A percentile compares a stretch with the other conserved stretches of the same genome.
Conservation (phyloP, 495 filamentous ascomycete genomes). For the Lasiosphaeria miniovina region DNA sequence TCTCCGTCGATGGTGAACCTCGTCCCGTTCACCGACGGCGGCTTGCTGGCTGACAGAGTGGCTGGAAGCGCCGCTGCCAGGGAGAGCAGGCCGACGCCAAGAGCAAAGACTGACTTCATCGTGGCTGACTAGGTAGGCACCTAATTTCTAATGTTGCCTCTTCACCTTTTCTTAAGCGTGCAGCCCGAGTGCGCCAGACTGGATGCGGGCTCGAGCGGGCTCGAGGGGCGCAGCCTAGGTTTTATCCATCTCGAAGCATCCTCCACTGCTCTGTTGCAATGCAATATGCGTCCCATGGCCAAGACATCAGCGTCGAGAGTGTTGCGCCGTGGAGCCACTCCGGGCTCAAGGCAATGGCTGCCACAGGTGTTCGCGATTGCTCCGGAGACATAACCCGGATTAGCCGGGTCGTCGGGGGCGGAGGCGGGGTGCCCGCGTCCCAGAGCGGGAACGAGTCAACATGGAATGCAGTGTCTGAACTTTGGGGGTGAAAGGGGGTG, state of each 20-base stretch:
- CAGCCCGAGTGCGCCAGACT: no score
- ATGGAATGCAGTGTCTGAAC: background rate
- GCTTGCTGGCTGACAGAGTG: constrained; percentile 8
- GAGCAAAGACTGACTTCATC: constrained; percentile 21
- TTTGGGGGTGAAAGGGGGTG: background rate
- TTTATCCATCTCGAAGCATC: no score
- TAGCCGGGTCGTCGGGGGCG: constrained; percentile 19
- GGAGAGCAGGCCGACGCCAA: constrained; percentile 25
- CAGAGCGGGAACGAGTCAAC: constrained; percentile 14
- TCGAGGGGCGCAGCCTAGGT: no score
- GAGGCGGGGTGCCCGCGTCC: constrained; percentile 19
- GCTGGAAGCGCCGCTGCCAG: constrained; percentile 14
- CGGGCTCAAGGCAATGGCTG: background rate
- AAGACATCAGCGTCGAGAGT: no score
- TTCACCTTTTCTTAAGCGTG: no score
- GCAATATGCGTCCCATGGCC: no score
- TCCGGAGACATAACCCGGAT: constrained; percentile 3
- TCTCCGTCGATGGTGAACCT: constrained; percentile 60
- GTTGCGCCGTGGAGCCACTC: constrained; percentile 1
- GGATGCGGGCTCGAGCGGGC: no score
- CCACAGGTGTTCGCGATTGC: background rate
- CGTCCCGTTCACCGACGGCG: constrained; percentile 22
- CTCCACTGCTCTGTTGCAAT: no score
- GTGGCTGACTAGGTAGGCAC: background rate
- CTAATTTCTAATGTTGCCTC: no score